phyloP scores from a whole-genome alignment of 352 stramenopile species.

The Phytophthora lateralis region DNA sequence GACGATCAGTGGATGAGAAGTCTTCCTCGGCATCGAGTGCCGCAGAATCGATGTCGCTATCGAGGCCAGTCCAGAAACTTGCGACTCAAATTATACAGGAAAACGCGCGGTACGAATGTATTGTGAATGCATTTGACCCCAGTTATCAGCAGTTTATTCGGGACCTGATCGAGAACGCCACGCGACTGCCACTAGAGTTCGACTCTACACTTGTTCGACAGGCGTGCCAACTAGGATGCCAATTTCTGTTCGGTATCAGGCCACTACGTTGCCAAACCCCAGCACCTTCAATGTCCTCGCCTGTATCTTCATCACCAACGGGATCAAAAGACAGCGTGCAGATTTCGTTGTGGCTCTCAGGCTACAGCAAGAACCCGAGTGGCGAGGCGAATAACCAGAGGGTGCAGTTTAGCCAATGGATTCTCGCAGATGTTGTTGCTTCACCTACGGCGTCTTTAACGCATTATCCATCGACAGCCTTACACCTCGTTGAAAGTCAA shows the following conservation, averaged over 20 bases:
- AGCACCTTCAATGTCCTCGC: neutral
- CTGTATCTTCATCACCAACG: neutral
- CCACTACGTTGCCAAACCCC: conserved; percentile 23
- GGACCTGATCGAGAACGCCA: conserved; percentile 19
- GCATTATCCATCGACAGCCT: conserved; percentile 3
- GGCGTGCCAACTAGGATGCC: conserved; percentile 31
- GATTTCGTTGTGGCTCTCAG: conserved; percentile 20
- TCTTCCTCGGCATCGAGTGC: neutral
- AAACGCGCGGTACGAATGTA: conserved; percentile 38
- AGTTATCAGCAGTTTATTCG: conserved; percentile 39
- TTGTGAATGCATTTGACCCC: conserved; percentile 44
- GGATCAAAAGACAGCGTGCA: conserved; percentile 5
- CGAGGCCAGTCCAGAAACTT: conserved; percentile 24
- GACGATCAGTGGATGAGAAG: conserved; percentile 10
- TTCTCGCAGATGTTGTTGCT: conserved; percentile 33
- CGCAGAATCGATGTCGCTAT: conserved; percentile 1
- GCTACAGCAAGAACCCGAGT: conserved; percentile 2
- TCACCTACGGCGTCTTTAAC: conserved; percentile 10
- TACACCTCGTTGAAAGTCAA: conserved; percentile 25
- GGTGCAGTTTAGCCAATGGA: conserved; percentile 38
- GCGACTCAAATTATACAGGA: conserved; percentile 28
- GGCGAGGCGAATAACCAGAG: conserved; percentile 13
- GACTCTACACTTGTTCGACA: conserved; percentile 11
- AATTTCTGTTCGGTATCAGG: conserved; percentile 48
- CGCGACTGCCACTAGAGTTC: neutral